phyloP scores from a whole-genome alignment of 2,329 filamentous ascomycete species.

The Rhynchosporium secalis region DNA sequence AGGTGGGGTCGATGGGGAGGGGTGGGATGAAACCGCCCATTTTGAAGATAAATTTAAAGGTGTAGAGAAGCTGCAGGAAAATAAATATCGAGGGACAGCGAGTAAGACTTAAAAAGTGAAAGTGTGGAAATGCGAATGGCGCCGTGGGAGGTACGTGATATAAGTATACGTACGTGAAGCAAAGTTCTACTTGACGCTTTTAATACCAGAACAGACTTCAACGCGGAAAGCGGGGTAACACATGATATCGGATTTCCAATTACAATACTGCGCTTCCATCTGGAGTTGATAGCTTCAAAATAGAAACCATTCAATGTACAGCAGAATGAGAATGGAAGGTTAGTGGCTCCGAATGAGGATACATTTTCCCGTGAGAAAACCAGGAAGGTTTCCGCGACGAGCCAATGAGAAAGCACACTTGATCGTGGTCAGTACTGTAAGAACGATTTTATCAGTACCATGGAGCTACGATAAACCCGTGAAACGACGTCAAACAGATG shows the following conservation, averaged over 20 bases:
- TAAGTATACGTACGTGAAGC: background rate
- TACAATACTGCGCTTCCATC: background rate
- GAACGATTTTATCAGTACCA: no score
- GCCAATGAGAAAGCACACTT: background rate
- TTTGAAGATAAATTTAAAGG: background rate
- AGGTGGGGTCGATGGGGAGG: slow-evolving; percentile 6
- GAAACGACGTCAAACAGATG: no score
- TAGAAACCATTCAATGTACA: background rate
- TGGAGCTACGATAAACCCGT: no score
- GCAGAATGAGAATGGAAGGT: background rate
- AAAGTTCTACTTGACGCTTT: background rate
- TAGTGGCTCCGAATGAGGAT: background rate
- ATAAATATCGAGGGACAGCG: background rate
- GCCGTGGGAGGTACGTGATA: background rate
- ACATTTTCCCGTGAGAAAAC: background rate
- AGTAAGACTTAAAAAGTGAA: background rate
- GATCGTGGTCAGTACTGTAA: no score
- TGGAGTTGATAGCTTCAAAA: background rate
- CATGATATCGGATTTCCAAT: background rate
- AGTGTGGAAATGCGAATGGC: background rate
- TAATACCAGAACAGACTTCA: slow-evolving; percentile 4
- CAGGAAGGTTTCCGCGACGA: slow-evolving; percentile 9
- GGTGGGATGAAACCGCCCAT: slow-evolving; percentile 7
- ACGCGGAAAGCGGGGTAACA: slow-evolving; percentile 4
- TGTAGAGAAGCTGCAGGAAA: no score